Conservation (phyloP, 2,329 filamentous ascomycete species). For the Bipolaris oryzae region DNA sequence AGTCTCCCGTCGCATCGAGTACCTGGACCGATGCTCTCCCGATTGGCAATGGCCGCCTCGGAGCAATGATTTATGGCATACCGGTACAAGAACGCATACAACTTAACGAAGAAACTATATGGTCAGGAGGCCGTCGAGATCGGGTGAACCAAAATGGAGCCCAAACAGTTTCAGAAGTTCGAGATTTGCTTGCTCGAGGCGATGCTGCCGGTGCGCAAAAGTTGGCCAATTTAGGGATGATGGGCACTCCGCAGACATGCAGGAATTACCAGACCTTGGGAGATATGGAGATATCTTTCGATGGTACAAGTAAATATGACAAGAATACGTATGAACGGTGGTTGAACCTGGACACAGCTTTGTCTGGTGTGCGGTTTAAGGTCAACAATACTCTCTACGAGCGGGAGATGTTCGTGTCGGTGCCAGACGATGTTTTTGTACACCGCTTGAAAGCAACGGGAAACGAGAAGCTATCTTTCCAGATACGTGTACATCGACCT, state of each 20-base stretch:
- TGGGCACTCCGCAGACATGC: constrained; percentile 8
- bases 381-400: constrained; percentile 7
- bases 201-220: constrained; percentile 5
- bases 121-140: constrained; percentile 45
- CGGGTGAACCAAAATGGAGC: constrained; percentile 34
- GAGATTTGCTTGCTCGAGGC: constrained; percentile 4
- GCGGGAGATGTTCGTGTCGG: constrained; percentile 10
- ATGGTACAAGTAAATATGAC: constrained; percentile 2
- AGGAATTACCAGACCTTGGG: constrained; percentile 9
- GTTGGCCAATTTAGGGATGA: constrained; percentile 11
- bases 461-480: constrained; percentile 5
- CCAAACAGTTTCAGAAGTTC: constrained; percentile 6
- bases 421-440: constrained; percentile 19
- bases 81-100: constrained; percentile 53
- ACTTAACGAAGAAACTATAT: constrained; percentile 56
- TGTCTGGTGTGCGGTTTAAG: background rate
- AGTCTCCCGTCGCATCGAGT: background rate
- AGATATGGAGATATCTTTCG: constrained; percentile 9
- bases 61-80: constrained; percentile 55
- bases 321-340: constrained; percentile 6
- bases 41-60: constrained; percentile 57
- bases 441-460: constrained; percentile 5
- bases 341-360: constrained; percentile 2
- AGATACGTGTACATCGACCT: constrained; percentile 11
- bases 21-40: constrained; percentile 53